Conservation (phyloP, 192 early-diverging fungal genomes). For the Backusella tuberculispora region DNA sequence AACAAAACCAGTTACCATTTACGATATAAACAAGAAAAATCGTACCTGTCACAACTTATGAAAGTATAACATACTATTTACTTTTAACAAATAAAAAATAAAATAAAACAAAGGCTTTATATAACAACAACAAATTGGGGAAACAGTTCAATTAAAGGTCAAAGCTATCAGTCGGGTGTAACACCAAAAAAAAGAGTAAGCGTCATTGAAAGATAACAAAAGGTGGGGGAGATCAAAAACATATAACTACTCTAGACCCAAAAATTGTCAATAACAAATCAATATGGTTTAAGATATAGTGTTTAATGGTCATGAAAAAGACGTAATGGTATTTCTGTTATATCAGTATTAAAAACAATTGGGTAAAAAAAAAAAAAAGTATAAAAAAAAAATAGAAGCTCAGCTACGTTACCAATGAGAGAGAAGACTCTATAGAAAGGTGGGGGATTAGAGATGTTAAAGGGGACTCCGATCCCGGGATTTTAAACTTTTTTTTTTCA, state of each 20-base stretch:
- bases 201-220: background rate
- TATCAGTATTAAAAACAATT: background rate
- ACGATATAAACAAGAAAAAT: background rate
- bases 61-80: background rate
- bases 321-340: background rate
- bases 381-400: background rate
- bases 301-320: background rate
- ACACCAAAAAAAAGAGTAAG: background rate
- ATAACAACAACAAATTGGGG: too few species aligned
- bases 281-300: background rate
- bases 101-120: too few species aligned
- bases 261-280: background rate
- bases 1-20: background rate
- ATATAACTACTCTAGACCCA: background rate
- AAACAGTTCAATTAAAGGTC: too few species aligned
- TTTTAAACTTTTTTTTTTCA: background rate
- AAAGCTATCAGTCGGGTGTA: background rate
- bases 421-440: background rate
- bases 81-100: too few species aligned
- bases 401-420: conserved; percentile 11
- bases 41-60: background rate
- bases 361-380: background rate
- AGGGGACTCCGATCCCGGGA: background rate
- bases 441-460: background rate
- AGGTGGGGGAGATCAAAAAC: background rate